Conservation (phyloP, 345 rosid genomes). For the Populus euphratica region DNA sequence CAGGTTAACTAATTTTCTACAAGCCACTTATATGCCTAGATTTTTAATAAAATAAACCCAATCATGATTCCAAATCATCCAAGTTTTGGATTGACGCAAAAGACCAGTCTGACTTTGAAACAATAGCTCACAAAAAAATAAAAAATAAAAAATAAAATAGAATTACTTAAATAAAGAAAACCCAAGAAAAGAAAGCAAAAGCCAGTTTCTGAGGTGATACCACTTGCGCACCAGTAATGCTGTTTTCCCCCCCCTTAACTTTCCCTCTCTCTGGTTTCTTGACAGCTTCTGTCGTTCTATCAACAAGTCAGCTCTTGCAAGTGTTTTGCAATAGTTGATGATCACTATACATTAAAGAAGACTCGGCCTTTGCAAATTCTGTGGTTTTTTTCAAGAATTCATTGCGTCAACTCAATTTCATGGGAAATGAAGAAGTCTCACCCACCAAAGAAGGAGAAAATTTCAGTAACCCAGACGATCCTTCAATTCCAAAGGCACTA, state of each 20-base stretch:
- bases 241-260: neutral
- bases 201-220: too few relatives aligned
- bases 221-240: too few relatives aligned
- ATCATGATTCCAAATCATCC: too few relatives aligned
- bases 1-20: too few relatives aligned
- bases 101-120: too few relatives aligned
- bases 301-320: neutral
- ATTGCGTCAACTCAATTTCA: conserved; percentile 8
- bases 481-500: conserved; percentile 31
- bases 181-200: too few relatives aligned
- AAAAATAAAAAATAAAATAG: too few relatives aligned
- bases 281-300: neutral
- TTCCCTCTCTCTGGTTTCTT: neutral
- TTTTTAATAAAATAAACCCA: too few relatives aligned
- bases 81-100: rapidly evolving
- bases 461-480: conserved; percentile 19
- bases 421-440: conserved; percentile 30
- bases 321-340: neutral
- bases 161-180: too few relatives aligned
- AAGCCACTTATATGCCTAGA: too few relatives aligned
- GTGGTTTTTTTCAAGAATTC: conserved; percentile 11
- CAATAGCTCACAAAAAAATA: too few relatives aligned
- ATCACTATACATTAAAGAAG: neutral
- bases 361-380: neutral
- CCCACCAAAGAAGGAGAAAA: conserved; percentile 11